A percentile compares a stretch with the other conserved stretches of the same genome.
Evolutionary conservation across 1,139 yeast species (phyloP).

Genomic region (Scheffersomyces illinoinensis): DNA sequence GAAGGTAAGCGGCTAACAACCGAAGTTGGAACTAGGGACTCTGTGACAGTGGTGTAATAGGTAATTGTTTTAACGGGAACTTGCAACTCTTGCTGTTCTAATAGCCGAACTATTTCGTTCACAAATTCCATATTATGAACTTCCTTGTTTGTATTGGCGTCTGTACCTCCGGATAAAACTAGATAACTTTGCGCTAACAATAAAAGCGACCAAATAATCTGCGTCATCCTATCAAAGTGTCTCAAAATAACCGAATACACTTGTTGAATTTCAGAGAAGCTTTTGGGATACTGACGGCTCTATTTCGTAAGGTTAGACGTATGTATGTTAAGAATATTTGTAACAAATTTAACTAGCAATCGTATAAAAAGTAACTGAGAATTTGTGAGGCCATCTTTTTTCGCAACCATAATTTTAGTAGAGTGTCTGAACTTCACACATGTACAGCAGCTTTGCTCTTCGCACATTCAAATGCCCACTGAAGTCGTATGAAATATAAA

Average conservation of each 20-base stretch:
- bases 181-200: not conserved
- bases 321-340: too few species aligned
- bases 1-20: not conserved
- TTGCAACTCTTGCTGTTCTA: not conserved
- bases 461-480: not conserved
- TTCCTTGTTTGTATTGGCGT: not conserved
- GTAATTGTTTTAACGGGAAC: not conserved
- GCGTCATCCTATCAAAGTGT: not conserved
- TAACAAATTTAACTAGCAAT: not conserved
- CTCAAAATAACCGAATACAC: not conserved
- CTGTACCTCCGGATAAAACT: not conserved
- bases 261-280: not conserved
- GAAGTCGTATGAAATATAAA: too few species aligned
- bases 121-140: not conserved
- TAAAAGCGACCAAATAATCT: not conserved
- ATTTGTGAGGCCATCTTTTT: not conserved
- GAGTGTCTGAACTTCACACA: not conserved
- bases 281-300: not conserved
- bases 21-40: not conserved
- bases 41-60: not conserved
- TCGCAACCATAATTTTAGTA: not conserved
- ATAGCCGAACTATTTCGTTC: not conserved
- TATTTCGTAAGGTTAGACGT: not conserved
- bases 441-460: too few species aligned
- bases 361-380: not conserved